Conservation (phyloP, 768 basidiomycete genomes). For the Tricholomella constricta region DNA sequence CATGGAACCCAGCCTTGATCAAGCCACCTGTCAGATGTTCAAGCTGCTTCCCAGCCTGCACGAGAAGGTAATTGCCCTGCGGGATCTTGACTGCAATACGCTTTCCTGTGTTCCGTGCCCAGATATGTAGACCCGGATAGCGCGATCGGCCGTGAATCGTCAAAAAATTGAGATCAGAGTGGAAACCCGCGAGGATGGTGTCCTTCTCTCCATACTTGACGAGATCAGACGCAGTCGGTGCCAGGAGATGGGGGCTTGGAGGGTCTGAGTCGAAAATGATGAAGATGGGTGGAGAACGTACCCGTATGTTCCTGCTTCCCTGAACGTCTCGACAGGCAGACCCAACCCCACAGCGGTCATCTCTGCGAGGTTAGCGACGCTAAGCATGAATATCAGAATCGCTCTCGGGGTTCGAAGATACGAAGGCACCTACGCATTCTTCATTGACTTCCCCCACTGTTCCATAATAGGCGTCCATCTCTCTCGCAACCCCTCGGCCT, state of each 20-base stretch:
- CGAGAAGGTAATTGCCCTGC: conserved; percentile 76
- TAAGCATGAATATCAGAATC: conserved; percentile 29
- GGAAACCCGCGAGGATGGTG: conserved; percentile 92
- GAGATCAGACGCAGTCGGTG: conserved; percentile 92
- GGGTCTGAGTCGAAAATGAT: not conserved
- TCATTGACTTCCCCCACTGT: conserved; percentile 89
- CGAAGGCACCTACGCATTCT: conserved; percentile 64
- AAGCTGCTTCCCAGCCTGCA: conserved; percentile 95
- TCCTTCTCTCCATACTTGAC: conserved; percentile 73
- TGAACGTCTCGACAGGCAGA: conserved; percentile 67
- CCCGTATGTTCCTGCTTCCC: conserved; percentile 85
- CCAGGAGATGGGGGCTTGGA: conserved; percentile 75
- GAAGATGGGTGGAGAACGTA: conserved; percentile 31
- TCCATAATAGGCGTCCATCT: conserved; percentile 77
- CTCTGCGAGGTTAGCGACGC: conserved; percentile 83
- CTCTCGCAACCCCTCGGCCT: conserved; percentile 52
- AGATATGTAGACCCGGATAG: conserved; percentile 88
- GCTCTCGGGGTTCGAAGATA: not conserved
- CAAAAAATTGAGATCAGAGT: conserved; percentile 91
- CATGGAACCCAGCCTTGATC: conserved; percentile 92
- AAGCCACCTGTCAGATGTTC: conserved; percentile 85
- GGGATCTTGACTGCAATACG: conserved; percentile 89
- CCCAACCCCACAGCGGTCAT: conserved; percentile 88
- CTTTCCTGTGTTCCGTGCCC: conserved; percentile 93
- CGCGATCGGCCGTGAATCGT: conserved; percentile 89